Conservation (phyloP, 192 early-diverging fungal species). For the Umbelopsis ramanniana region DNA sequence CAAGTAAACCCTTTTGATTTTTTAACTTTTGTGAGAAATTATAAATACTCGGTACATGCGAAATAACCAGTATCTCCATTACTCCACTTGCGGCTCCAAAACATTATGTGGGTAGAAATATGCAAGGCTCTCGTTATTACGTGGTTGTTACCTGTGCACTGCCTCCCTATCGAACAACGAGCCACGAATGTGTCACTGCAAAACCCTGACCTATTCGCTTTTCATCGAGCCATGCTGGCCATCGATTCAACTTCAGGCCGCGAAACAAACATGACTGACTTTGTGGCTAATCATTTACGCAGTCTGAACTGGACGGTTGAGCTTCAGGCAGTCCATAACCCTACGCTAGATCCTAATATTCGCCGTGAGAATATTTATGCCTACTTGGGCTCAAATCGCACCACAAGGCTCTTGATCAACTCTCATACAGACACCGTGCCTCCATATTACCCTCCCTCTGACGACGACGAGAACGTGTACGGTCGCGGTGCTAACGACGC, state of each 20-base stretch:
- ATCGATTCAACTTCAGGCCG: constrained; percentile 13
- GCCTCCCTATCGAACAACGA: neutral
- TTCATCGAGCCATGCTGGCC: constrained; percentile 4
- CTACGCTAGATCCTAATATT: constrained; percentile 3
- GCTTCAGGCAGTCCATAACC: constrained; percentile 37
- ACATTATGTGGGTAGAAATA: neutral
- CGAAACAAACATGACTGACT: constrained; percentile 30
- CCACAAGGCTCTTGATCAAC: constrained; percentile 43
- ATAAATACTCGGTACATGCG: no score
- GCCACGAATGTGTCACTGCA: constrained; percentile 6
- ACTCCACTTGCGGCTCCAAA: neutral
- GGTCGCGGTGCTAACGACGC: constrained; percentile 52
- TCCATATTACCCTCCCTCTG: constrained; percentile 47
- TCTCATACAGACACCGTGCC: constrained; percentile 57
- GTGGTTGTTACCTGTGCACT: neutral
- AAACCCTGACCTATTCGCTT: neutral
- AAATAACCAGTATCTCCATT: no score
- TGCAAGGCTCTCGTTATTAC: neutral
- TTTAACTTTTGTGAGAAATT: no score
- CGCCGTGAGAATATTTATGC: constrained; percentile 52
- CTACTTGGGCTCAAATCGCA: constrained; percentile 41
- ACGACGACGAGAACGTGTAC: constrained; percentile 48
- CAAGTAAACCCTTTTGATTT: neutral
- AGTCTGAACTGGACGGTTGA: constrained; percentile 49
- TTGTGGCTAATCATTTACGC: constrained; percentile 37